These are phyloP conservation scores for Cydonia oblonga DNA, from an alignment of 331 rosid genomes.

Conservation along the genomic window DNA sequence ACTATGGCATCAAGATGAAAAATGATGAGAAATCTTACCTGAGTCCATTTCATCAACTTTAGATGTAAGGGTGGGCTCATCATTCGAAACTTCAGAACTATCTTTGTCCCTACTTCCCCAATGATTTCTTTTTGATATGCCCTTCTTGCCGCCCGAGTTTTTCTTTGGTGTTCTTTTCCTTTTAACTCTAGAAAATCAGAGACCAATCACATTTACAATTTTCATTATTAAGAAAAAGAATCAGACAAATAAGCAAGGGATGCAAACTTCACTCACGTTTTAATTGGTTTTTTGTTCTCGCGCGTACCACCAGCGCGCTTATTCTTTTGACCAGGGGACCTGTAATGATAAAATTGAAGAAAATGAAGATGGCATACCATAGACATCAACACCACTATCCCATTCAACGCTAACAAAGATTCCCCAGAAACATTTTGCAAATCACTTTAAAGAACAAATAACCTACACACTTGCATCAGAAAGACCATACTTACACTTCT, in stretches of 20 bases:
- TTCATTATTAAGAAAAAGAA: constrained; percentile 1
- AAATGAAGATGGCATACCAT: not conserved
- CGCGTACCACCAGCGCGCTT: constrained; percentile 26
- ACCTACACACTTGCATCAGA: not conserved
- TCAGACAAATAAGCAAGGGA: constrained; percentile 10
- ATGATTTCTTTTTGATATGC: constrained; percentile 23
- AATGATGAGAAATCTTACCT: constrained; percentile 32
- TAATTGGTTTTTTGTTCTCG: constrained; percentile 27
- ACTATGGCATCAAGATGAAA: not conserved
- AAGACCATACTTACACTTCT: constrained; percentile 47
- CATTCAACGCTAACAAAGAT: not conserved
- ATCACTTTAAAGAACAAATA: not conserved
- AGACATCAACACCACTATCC: not conserved
- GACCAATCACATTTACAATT: constrained; percentile 9
- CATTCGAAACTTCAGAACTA: constrained; percentile 47
- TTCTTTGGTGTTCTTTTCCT: constrained; percentile 51
- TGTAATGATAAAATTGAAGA: constrained; percentile 23
- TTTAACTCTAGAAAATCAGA: constrained; percentile 41
- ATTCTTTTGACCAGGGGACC: constrained; percentile 40
- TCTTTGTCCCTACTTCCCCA: constrained; percentile 47
- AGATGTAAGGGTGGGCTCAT: constrained; percentile 24
- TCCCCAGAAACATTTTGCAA: not conserved
- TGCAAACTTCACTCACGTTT: constrained; percentile 42
- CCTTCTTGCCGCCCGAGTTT: constrained; percentile 30
- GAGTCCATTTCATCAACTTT: constrained; percentile 43